A percentile compares a stretch with the other conserved stretches of the same genome.
phyloP scores from a whole-genome alignment of 2,329 filamentous ascomycete genomes.

The Periconia sp. region DNA sequence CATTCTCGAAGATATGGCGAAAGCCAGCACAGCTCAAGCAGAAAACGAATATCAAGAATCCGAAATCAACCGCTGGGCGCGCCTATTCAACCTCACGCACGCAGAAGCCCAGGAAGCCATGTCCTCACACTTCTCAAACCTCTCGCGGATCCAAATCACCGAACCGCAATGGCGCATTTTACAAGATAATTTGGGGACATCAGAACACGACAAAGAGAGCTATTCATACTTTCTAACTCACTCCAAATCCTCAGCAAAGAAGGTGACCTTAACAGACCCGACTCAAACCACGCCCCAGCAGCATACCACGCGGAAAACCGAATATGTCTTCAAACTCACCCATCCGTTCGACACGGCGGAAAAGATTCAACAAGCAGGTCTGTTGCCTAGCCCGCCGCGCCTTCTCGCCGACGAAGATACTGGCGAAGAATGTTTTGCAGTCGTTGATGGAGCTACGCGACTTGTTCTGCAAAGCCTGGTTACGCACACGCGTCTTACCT shows the following conservation, averaged over 20 bases:
- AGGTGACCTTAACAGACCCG: neutral
- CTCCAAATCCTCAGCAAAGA: neutral
- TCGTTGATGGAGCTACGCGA: neutral
- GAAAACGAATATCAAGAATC: neutral
- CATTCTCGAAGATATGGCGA: neutral
- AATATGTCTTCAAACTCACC: slow-evolving; percentile 1
- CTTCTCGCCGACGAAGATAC: neutral
- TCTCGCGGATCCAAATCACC: neutral
- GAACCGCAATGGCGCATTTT: slow-evolving; percentile 1
- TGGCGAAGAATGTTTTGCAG: neutral
- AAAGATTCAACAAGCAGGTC: neutral
- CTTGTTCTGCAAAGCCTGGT: neutral
- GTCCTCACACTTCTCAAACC: neutral
- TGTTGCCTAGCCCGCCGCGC: neutral
- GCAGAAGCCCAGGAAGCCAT: neutral
- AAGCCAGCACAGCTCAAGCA: neutral
- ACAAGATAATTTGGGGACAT: neutral
- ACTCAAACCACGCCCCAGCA: no score
- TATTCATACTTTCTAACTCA: neutral
- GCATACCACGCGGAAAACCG: neutral
- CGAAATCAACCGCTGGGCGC: neutral
- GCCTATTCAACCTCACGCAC: neutral
- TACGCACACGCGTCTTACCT: neutral
- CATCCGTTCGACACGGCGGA: neutral
- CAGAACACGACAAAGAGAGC: slow-evolving; percentile 2